phyloP scores from a whole-genome alignment of 2,329 filamentous ascomycete species.

The Pseudocercospora cruenta region DNA sequence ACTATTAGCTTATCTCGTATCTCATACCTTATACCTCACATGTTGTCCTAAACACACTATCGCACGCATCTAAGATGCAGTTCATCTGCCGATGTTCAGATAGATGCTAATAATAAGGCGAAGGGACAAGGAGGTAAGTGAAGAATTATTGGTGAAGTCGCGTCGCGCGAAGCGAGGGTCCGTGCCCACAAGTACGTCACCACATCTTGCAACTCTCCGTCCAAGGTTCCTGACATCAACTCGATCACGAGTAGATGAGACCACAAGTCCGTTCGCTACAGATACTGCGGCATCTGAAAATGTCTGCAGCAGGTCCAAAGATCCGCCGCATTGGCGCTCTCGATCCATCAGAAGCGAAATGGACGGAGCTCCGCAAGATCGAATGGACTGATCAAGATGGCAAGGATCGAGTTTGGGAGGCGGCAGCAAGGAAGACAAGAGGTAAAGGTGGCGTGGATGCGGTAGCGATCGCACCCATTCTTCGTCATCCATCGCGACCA shows the following conservation, averaged over 20 bases:
- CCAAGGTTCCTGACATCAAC: background rate
- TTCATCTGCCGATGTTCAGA: background rate
- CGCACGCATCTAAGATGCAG: too few species aligned
- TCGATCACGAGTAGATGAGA: background rate
- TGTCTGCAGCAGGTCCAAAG: conserved; percentile 43
- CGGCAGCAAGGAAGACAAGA: conserved; percentile 56
- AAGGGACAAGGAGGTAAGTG: background rate
- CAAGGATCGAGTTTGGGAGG: conserved; percentile 54
- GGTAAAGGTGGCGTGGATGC: conserved; percentile 62
- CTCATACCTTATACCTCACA: background rate
- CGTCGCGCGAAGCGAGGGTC: background rate
- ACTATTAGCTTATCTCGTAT: background rate
- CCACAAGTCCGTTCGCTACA: conserved; percentile 20
- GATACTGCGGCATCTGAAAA: conserved; percentile 26
- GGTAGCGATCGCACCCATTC: conserved; percentile 61
- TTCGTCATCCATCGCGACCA: conserved; percentile 51
- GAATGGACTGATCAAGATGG: conserved; percentile 46
- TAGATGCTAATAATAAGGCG: background rate
- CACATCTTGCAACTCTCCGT: background rate
- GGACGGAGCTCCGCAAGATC: conserved; percentile 61
- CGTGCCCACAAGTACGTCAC: background rate
- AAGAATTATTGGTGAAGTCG: background rate
- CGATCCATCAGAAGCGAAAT: conserved; percentile 57
- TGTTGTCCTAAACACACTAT: background rate
- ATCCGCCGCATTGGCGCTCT: conserved; percentile 55